phyloP scores from a whole-genome alignment of 2,329 filamentous ascomycete species.

The Rutstroemia sp. region DNA sequence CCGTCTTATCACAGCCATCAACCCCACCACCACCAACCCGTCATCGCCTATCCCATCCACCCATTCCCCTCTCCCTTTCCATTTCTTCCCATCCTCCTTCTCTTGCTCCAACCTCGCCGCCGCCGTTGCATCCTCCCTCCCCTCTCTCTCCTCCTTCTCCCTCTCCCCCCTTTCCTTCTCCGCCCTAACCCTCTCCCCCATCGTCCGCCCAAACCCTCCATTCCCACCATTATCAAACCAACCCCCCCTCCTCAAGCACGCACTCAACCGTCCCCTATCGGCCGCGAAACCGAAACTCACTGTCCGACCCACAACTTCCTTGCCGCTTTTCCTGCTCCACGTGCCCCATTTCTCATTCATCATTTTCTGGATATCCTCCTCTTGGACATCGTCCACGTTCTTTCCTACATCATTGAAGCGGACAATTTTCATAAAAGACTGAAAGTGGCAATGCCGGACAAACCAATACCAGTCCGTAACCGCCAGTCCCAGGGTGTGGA shows the following conservation, averaged over 20 bases:
- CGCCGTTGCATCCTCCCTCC: neutral
- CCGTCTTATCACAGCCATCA: constrained; percentile 2
- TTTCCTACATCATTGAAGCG: neutral
- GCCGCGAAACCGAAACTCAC: neutral
- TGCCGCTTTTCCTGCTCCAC: neutral
- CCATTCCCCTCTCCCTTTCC: neutral
- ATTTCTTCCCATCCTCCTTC: neutral
- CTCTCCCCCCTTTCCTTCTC: neutral
- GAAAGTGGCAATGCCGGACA: neutral
- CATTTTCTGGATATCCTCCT: neutral
- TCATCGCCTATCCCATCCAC: neutral
- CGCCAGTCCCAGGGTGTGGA: neutral
- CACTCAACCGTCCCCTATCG: neutral
- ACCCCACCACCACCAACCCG: neutral
- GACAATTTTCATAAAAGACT: neutral
- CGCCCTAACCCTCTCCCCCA: too few species aligned
- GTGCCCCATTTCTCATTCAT: neutral
- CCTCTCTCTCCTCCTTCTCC: neutral
- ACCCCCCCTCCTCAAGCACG: too few species aligned
- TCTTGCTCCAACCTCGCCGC: neutral
- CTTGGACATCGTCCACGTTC: neutral
- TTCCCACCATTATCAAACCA: too few species aligned
- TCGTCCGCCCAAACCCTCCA: too few species aligned
- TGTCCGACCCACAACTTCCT: neutral
- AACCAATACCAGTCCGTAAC: neutral